A percentile compares a stretch with the other conserved stretches of the same genome.
These are phyloP conservation scores for Aureobasidium sp. DNA, from an alignment of 2,329 filamentous ascomycete species.

Conservation along the genomic window DNA sequence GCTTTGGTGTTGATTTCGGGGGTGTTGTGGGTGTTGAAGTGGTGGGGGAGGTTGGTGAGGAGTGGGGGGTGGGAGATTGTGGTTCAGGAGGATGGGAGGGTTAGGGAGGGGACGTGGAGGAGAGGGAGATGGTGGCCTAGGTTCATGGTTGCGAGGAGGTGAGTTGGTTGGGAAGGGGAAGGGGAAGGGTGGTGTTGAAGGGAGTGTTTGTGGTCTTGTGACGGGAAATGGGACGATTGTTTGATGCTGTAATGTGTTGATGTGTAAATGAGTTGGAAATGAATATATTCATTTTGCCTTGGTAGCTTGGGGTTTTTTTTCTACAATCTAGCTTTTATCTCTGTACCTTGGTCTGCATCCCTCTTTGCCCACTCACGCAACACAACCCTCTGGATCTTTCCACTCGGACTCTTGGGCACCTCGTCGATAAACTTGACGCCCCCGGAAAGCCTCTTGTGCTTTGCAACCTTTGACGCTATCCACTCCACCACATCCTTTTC, in stretches of 20 bases:
- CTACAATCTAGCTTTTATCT: constrained; percentile 21
- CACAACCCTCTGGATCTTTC: constrained; percentile 52
- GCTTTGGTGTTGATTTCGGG: constrained; percentile 24
- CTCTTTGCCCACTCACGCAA: constrained; percentile 52
- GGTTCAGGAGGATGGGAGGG: constrained; percentile 8
- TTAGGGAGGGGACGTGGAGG: constrained; percentile 2
- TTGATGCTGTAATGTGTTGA: background rate
- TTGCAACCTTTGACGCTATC: constrained; percentile 33
- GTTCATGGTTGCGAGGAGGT: constrained; percentile 5
- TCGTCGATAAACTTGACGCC: constrained; percentile 50
- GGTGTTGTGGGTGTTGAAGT: constrained; percentile 28
- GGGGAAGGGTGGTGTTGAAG: background rate
- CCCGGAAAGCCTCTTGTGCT: constrained; percentile 35
- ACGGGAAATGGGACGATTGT: background rate
- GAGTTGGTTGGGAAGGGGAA: background rate
- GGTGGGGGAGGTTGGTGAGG: background rate
- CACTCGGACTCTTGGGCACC: constrained; percentile 51
- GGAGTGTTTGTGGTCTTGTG: background rate
- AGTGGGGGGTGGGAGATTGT: constrained; percentile 13
- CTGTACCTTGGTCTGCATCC: constrained; percentile 36
- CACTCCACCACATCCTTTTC: constrained; percentile 32
- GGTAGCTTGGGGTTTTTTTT: background rate
- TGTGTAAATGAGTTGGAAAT: background rate
- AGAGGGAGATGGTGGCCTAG: background rate
- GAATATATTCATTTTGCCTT: background rate